Evolutionary conservation across 2,329 filamentous ascomycete species (phyloP).

Genomic region (Fusarium sp.): DNA sequence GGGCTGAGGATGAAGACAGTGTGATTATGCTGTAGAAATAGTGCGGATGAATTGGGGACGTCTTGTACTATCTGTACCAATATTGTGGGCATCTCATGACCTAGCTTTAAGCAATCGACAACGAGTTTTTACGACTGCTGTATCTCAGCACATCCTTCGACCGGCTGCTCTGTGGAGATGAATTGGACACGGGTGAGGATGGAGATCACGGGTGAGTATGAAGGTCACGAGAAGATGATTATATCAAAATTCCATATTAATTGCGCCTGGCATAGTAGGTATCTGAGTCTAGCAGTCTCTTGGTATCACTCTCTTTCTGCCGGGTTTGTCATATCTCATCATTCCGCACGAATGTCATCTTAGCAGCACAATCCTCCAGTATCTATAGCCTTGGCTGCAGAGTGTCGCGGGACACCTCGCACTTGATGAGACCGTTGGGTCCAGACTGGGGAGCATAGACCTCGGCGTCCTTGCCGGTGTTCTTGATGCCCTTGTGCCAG

Average conservation of each 20-base stretch:
- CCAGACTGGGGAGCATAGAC: conserved; percentile 94
- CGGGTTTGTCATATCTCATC: conserved; percentile 32
- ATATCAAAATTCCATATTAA: conserved; percentile 3
- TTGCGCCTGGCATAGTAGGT: conserved; percentile 1
- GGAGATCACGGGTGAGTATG: background rate
- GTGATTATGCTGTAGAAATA: conserved; percentile 28
- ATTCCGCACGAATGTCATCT: conserved; percentile 21
- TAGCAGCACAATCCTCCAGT: conserved; percentile 10
- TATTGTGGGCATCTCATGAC: conserved; percentile 46
- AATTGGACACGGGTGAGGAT: background rate
- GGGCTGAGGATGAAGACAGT: background rate
- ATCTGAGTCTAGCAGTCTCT: conserved; percentile 21
- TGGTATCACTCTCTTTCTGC: conserved; percentile 37
- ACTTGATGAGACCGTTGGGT: conserved; percentile 96
- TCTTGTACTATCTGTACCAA: conserved; percentile 50
- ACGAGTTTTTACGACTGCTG: conserved; percentile 16
- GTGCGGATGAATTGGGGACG: conserved; percentile 34
- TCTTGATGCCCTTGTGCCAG: conserved; percentile 96
- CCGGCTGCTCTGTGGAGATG: too few relatives aligned
- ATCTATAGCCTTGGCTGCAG: conserved; percentile 26
- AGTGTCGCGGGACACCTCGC: conserved; percentile 78
- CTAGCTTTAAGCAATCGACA: conserved; percentile 43
- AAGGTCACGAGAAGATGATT: background rate
- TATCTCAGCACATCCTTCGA: background rate
- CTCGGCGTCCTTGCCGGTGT: conserved; percentile 94